Evolutionary conservation across 1,284 basidiomycete genomes (phyloP), one percentile per base, ranked within the genome.

Genomic region (Cutaneotrichosporon dermatis): DNA sequence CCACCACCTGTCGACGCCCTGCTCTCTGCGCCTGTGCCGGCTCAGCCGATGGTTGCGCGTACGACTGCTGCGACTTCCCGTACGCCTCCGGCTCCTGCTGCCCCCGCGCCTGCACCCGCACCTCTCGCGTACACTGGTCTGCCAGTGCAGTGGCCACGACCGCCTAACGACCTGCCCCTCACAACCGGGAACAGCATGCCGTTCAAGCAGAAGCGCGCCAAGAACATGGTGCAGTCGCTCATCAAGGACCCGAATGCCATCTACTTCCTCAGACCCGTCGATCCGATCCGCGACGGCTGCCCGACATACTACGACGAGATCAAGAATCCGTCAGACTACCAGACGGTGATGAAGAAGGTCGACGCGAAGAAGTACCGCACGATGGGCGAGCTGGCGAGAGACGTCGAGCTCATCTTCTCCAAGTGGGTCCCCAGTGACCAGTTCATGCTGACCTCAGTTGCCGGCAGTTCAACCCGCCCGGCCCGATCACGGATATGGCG

Each of bases 281-380:
- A 99, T 76, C 89, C 94, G 0, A 77, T 88, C 6, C 74, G 79
- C 53, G 89, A 89, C 77, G 91, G 87, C 35, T 94, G 88, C 76
- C 92, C 90, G 44, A 92, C 90, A 88, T 99, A 99, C 75, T 86
- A 89, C 60, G 86, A 96, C 9, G 96, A 98, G 79, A 97, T 99
- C 73, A 81, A 85, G 65, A 79, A 88, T 64, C 96, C 96, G 6
- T 99, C 98, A 92, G 94, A 99, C 78, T 86, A 98, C 57, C 86
- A 85, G 9, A 96, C 94, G 9, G 90, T 98, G 72, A 76, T 78
- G 40, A 81, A 80, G 52, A 93, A 91, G 71, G 79, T 96, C 55
- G 82, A 83, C 43, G 16, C 33, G 50, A 72, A 68, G 55, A 81
- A 83, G 69, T 97, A 96, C 76, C 69, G 79, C 15, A 86, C 83